Base-by-base conservation (phyloP, 768 basidiomycete genomes). In the Gelatoporia subvermispora region DNA sequence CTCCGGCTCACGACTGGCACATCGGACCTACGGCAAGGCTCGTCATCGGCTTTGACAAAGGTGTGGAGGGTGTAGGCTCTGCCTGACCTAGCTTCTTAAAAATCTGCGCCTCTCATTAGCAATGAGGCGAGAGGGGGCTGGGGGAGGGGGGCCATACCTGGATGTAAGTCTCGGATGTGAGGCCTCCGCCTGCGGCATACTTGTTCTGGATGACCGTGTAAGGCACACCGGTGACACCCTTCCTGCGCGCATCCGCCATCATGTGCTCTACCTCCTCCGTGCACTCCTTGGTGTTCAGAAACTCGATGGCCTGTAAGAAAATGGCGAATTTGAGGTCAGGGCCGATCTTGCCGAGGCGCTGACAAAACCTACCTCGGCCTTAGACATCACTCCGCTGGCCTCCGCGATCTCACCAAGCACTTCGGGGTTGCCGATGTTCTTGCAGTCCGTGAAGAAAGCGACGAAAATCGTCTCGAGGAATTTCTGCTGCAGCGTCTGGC, bases 161-260 rank as follows among this genome's bases (percentile, higher is more conserved):
- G 25, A 82, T 68, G 59, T 79, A 89, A 2, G 82, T 80, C 36
- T 87, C 85, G 38, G 81, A 73, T 3, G 78, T 77, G 65, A 89
- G 88, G 9, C 82, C 82, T 8, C 88, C 88, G 43, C 77, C 81
- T 22, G 89, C 75, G 4, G 82, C 85, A 82, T 85, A 91, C 60
- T 82, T 84, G 11, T 79, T 77, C 61, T 89, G 81, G 55, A 91
- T 84, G 58, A 91, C 78, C 22, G 81, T 84, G 70, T 88, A 79
- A 8, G 89, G 89, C 3, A 92, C 86, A 35, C 88, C 88, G 4
- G 78, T 81, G 43, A 92, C 78, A 16, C 88, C 88, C 48, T 81
- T 76, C 36, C 70, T 67, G 46, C 81, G 76, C 35, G 84, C 84
- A 41, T 79, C 75, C 8, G 73, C 71, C 57, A 81, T 82, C 67